Conservation (phyloP, 179 eudicot species). For the Vitellaria paradoxa region DNA sequence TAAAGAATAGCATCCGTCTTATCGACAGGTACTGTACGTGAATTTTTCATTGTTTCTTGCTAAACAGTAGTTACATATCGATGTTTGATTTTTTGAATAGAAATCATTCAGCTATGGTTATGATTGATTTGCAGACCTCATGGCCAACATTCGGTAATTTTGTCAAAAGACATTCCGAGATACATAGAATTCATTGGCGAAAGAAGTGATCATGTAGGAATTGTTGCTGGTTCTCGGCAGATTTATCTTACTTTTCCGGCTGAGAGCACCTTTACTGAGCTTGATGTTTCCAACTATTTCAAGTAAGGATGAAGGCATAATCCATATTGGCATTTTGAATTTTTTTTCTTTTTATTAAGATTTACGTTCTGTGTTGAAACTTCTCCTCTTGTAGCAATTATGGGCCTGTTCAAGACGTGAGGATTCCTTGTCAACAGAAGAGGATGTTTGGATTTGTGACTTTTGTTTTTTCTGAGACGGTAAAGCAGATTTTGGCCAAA, state of each 20-base stretch:
- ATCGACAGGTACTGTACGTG: slow-evolving; percentile 54
- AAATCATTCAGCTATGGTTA: neutral
- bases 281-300: slow-evolving; percentile 79
- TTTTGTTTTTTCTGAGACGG: slow-evolving; percentile 37
- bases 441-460: slow-evolving; percentile 63
- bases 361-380: neutral
- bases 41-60: neutral
- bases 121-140: slow-evolving; percentile 35
- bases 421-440: slow-evolving; percentile 64
- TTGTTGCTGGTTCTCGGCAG: slow-evolving; percentile 70
- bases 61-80: neutral
- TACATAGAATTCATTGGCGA: slow-evolving; percentile 48
- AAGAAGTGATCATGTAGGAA: slow-evolving; percentile 70
- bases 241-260: slow-evolving; percentile 93
- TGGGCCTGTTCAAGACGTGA: slow-evolving; percentile 59
- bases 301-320: slow-evolving; percentile 31
- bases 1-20: slow-evolving; percentile 58
- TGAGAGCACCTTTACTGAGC: slow-evolving; percentile 84
- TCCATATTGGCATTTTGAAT: neutral
- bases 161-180: slow-evolving; percentile 39
- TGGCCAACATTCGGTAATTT: slow-evolving; percentile 48
- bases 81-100: neutral
- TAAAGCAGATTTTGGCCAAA: slow-evolving; percentile 27
- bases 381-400: slow-evolving; percentile 25
- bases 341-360: neutral